These are phyloP conservation scores for Stramenopiles sp. DNA, from an alignment of 352 stramenopile genomes.

Conservation along the genomic window DNA sequence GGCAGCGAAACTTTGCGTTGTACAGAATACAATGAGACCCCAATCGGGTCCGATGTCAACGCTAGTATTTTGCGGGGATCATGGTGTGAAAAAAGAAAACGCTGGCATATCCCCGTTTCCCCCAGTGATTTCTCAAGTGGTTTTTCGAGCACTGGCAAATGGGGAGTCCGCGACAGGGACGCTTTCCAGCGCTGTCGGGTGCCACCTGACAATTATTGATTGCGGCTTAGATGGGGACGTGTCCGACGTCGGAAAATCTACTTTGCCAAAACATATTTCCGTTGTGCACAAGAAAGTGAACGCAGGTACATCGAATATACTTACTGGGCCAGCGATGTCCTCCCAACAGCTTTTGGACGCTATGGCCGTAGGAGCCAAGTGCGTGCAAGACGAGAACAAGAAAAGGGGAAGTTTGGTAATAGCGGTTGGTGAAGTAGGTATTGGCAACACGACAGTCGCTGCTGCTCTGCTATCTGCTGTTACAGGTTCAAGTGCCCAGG, in stretches of 20 bases:
- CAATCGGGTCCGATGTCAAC: conserved; percentile 19
- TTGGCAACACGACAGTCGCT: conserved; percentile 40
- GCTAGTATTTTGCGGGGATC: conserved; percentile 40
- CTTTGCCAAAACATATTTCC: conserved; percentile 24
- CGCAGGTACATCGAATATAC: conserved; percentile 34
- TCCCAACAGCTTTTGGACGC: conserved; percentile 26
- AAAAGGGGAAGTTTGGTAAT: conserved; percentile 23
- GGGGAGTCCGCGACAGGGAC: conserved; percentile 25
- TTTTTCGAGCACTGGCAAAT: conserved; percentile 29
- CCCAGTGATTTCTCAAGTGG: conserved; percentile 28
- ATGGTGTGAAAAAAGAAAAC: conserved; percentile 31
- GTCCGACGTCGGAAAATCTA: conserved; percentile 32
- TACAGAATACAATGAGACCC: conserved; percentile 27
- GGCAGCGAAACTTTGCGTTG: conserved; percentile 28
- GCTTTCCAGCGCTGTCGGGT: neutral
- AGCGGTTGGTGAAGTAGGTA: conserved; percentile 41
- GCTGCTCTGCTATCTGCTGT: conserved; percentile 30
- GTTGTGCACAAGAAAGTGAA: conserved; percentile 21
- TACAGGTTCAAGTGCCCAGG: conserved; percentile 21
- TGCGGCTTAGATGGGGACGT: conserved; percentile 25
- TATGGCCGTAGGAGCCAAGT: conserved; percentile 24
- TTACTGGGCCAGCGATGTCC: conserved; percentile 30
- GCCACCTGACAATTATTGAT: conserved; percentile 26
- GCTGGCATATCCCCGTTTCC: conserved; percentile 35
- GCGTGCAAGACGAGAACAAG: conserved; percentile 18